These are phyloP conservation scores for Cardamine chenopodiifolia DNA, from an alignment of 345 rosid species.

Conservation along the genomic window DNA sequence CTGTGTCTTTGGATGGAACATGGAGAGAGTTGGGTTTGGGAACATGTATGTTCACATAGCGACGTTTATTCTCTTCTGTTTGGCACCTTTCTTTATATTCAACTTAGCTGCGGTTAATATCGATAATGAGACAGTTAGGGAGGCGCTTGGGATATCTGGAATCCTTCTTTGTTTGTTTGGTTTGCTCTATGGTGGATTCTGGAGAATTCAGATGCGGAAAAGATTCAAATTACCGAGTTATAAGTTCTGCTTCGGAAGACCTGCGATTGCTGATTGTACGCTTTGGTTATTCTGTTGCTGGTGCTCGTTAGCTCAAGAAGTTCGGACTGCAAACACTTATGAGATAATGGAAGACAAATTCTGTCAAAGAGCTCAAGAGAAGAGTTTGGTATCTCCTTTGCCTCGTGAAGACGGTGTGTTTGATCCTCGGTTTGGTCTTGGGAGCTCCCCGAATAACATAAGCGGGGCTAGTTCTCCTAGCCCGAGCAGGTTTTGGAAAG, in stretches of 20 bases:
- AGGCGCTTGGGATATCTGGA: conserved; percentile 68
- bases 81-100: conserved; percentile 95
- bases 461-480: conserved; percentile 48
- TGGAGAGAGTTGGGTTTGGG: conserved; percentile 96
- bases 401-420: conserved; percentile 53
- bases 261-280: conserved; percentile 60
- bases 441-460: conserved; percentile 41
- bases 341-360: conserved; percentile 69
- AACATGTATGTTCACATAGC: conserved; percentile 96
- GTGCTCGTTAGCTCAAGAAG: conserved; percentile 96
- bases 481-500: conserved; percentile 53
- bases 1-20: conserved; percentile 96
- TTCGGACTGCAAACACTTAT: conserved; percentile 72
- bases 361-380: conserved; percentile 38
- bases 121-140: conserved; percentile 61
- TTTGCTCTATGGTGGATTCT: conserved; percentile 89
- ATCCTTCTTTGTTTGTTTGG: conserved; percentile 79
- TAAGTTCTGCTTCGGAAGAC: conserved; percentile 67
- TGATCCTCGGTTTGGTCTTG: conserved; percentile 41
- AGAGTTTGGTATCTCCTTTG: conserved; percentile 49
- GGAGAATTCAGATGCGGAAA: conserved; percentile 95
- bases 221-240: conserved; percentile 76
- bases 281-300: conserved; percentile 91
- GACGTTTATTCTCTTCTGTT: conserved; percentile 79
- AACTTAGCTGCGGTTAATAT: conserved; percentile 83